Conservation (phyloP, 805 yeast species). For the Alloascoidea hylecoeti region DNA sequence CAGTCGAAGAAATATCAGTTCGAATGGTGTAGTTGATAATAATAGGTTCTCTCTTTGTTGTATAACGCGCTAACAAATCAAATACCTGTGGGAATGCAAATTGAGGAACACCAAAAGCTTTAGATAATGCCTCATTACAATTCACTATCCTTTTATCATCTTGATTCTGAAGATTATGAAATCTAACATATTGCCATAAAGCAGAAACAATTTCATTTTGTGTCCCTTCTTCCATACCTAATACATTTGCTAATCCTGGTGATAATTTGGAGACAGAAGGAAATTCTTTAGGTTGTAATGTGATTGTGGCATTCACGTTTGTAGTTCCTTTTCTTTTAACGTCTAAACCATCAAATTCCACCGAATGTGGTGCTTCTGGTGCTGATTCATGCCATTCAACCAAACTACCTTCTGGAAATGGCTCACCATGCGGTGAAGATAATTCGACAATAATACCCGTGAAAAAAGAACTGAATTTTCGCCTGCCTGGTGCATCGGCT, state of each 20-base stretch:
- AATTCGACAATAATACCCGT: constrained; percentile 80
- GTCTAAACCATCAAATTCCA: constrained; percentile 80
- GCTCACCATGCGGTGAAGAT: constrained; percentile 16
- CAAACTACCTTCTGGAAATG: constrained; percentile 25
- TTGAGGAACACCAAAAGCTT: constrained; percentile 31
- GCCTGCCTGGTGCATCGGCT: constrained; percentile 32
- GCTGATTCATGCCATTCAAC: constrained; percentile 86
- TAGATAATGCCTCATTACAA: constrained; percentile 31
- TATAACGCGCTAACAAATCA: constrained; percentile 51
- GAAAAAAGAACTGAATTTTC: constrained; percentile 65
- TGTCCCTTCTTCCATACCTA: constrained; percentile 68
- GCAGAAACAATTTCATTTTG: constrained; percentile 76
- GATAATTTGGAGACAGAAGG: constrained; percentile 56
- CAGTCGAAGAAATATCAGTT: constrained; percentile 63
- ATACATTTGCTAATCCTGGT: constrained; percentile 48
- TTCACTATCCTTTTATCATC: constrained; percentile 41
- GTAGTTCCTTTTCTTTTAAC: constrained; percentile 65
- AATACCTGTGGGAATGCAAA: constrained; percentile 61
- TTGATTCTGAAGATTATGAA: constrained; percentile 44
- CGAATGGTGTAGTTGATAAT: constrained; percentile 59
- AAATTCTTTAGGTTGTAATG: constrained; percentile 67
- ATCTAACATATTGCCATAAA: constrained; percentile 67
- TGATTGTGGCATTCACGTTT: constrained; percentile 54
- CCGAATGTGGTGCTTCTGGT: constrained; percentile 15
- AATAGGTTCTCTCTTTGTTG: constrained; percentile 71